Conservation (phyloP, 1,139 yeast species). For the Candida gigantensis region DNA sequence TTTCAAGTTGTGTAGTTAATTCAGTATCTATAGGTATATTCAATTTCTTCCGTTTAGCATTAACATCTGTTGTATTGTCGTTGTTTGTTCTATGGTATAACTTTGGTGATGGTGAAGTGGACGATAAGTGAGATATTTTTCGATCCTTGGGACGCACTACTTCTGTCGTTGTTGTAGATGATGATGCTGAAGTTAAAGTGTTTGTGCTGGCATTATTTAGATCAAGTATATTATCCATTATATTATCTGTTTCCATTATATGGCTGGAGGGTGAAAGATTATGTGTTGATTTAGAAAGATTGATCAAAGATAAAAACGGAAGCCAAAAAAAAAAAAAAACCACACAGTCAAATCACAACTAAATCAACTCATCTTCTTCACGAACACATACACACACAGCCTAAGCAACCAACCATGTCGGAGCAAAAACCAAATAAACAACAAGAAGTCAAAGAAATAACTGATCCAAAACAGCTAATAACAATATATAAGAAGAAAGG, state of each 20-base stretch:
- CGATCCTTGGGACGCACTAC: slow-evolving; percentile 1
- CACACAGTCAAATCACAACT: neutral
- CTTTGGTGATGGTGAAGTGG: slow-evolving; percentile 4
- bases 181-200: slow-evolving; percentile 1
- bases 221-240: slow-evolving; percentile 2
- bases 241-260: neutral
- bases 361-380: neutral
- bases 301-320: neutral
- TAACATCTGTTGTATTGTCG: slow-evolving; percentile 4
- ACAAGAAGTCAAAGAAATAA: slow-evolving; percentile 11
- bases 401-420: neutral
- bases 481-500: slow-evolving; percentile 53
- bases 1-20: neutral
- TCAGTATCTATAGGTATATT: slow-evolving; percentile 1
- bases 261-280: neutral
- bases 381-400: neutral
- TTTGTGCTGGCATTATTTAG: slow-evolving; percentile 5
- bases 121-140: slow-evolving; percentile 5
- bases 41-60: slow-evolving; percentile 9
- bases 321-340: neutral
- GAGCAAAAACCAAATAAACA: neutral
- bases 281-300: neutral
- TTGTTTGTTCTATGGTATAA: slow-evolving; percentile 3
- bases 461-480: slow-evolving; percentile 43
- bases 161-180: slow-evolving; percentile 4